A percentile compares a stretch with the other conserved stretches of the same genome.
Conservation (phyloP, 352 stramenopile genomes). For the Pythium periplocum region DNA sequence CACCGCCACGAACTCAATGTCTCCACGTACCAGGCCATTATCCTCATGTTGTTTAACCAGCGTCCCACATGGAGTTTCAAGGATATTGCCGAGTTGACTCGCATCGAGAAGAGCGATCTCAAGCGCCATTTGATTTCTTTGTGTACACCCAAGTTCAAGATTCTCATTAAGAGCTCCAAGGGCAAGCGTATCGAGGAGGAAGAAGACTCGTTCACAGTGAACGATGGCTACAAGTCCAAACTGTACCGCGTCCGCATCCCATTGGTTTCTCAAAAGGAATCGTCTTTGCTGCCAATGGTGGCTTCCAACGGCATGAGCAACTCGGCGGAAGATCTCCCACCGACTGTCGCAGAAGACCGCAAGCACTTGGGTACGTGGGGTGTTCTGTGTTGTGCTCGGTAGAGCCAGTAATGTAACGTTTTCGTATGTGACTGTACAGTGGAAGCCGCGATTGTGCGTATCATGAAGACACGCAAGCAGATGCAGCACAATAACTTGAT, state of each 20-base stretch:
- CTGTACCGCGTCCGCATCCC: conserved; percentile 80
- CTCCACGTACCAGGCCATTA: conserved; percentile 98
- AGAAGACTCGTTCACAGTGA: conserved; percentile 92
- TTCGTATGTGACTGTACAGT: conserved; percentile 24
- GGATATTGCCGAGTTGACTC: conserved; percentile 87
- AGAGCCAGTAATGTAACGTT: not conserved
- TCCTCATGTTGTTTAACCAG: conserved; percentile 97
- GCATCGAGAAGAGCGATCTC: conserved; percentile 85
- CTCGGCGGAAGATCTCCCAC: conserved; percentile 70
- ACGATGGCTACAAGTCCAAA: conserved; percentile 94
- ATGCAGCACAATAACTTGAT: conserved; percentile 92
- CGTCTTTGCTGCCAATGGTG: conserved; percentile 41
- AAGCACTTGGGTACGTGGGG: conserved; percentile 82
- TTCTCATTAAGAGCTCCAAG: conserved; percentile 97
- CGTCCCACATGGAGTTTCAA: conserved; percentile 70
- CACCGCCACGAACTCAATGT: conserved; percentile 94
- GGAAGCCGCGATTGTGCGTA: conserved; percentile 92
- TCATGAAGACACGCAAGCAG: conserved; percentile 94
- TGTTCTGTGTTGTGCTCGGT: not conserved
- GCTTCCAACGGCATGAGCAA: conserved; percentile 29
- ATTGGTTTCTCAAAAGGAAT: conserved; percentile 80
- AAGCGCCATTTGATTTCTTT: conserved; percentile 96
- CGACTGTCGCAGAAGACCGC: conserved; percentile 93
- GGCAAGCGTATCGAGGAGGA: conserved; percentile 95
- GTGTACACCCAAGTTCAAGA: conserved; percentile 96